Percentiles rank a stretch among this genome's conserved stretches.
phyloP scores from a whole-genome alignment of 225 moss, liverwort and hornwort species.

The Physcomitrellopsis africana region DNA sequence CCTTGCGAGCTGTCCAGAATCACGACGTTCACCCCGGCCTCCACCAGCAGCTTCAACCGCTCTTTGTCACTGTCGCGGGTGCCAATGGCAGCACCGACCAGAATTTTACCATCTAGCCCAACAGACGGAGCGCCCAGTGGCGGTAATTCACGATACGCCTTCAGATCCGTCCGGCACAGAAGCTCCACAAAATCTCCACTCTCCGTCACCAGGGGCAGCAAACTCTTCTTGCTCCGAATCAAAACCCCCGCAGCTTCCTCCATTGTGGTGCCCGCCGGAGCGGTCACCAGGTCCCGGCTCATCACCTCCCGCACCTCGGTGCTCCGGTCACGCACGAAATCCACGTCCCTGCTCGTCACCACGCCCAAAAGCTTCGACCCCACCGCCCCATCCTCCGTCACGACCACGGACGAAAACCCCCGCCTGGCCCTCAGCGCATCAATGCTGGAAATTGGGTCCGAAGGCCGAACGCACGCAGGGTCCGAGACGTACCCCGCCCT shows the following conservation, averaged over 20 bases:
- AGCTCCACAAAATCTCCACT: constrained; percentile 55
- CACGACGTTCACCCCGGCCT: constrained; percentile 68
- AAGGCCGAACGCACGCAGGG: constrained; percentile 57
- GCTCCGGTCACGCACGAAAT: constrained; percentile 52
- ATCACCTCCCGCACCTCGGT: constrained; percentile 65
- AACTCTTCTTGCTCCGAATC: constrained; percentile 68
- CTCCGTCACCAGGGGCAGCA: constrained; percentile 61
- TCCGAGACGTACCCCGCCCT: constrained; percentile 62
- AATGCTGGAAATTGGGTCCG: constrained; percentile 44
- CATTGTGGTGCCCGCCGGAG: constrained; percentile 49
- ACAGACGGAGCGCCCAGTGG: constrained; percentile 49
- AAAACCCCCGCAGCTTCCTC: constrained; percentile 49
- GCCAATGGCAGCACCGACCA: constrained; percentile 77
- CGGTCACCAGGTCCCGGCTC: constrained; percentile 64
- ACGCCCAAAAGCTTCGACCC: constrained; percentile 70
- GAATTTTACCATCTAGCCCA: constrained; percentile 59
- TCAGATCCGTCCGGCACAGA: constrained; percentile 67
- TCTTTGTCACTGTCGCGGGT: constrained; percentile 68
- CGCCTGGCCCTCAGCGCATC: constrained; percentile 50
- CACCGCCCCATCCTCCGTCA: constrained; percentile 66
- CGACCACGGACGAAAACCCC: constrained; percentile 76
- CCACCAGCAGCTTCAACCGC: constrained; percentile 54
- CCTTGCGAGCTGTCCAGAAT: constrained; percentile 89
- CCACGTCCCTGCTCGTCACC: constrained; percentile 74
- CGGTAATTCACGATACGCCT: constrained; percentile 38